A percentile compares a stretch with the other conserved stretches of the same genome.
These are phyloP conservation scores for Rugosomyces carneus DNA, from an alignment of 1,284 basidiomycete species.

Conservation along the genomic window DNA sequence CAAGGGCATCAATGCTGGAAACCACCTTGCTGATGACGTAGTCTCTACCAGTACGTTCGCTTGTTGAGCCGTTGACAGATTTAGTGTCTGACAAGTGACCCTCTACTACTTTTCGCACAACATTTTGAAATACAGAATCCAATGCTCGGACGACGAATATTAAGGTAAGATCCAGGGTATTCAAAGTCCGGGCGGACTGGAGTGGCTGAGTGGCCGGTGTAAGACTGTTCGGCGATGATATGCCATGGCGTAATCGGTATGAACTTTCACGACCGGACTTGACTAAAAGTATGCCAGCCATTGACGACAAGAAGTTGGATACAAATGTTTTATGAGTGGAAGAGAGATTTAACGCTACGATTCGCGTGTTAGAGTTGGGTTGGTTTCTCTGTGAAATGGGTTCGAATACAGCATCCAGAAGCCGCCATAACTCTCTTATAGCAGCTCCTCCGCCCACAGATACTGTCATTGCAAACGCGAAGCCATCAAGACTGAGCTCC, in stretches of 20 bases:
- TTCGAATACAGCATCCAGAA: constrained; percentile 19
- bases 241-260: constrained; percentile 16
- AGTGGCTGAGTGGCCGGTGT: constrained; percentile 7
- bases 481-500: constrained; percentile 55
- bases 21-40: constrained; percentile 28
- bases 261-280: constrained; percentile 39
- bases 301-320: constrained; percentile 51
- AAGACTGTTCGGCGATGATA: constrained; percentile 9
- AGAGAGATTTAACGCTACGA: constrained; percentile 20
- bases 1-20: constrained; percentile 53
- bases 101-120: constrained; percentile 33
- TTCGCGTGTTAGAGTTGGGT: neutral
- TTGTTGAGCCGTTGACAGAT: constrained; percentile 3
- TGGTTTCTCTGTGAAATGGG: neutral
- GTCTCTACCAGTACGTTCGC: constrained; percentile 16
- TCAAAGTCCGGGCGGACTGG: constrained; percentile 29
- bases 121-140: constrained; percentile 50
- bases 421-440: constrained; percentile 42
- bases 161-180: constrained; percentile 63
- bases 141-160: constrained; percentile 64
- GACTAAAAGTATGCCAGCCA: constrained; percentile 48
- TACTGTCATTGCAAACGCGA: constrained; percentile 60
- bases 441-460: constrained; percentile 58
- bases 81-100: constrained; percentile 1
- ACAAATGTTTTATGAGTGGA: constrained; percentile 47